A percentile compares a stretch with the other conserved stretches of the same genome.
Evolutionary conservation across 441 rosid genomes (phyloP).

Genomic region (Mallotus japonicus): DNA sequence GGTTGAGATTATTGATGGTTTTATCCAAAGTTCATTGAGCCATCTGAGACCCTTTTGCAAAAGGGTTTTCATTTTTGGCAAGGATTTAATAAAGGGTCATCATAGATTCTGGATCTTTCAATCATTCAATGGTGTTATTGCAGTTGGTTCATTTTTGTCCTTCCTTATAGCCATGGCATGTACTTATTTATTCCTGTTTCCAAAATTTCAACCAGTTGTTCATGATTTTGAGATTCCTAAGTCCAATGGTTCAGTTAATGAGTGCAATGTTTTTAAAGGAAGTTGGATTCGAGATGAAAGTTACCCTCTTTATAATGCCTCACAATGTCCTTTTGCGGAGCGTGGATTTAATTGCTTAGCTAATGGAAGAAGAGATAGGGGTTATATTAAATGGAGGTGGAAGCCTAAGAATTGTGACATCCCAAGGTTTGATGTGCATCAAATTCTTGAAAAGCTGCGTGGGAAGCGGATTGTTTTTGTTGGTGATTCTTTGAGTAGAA

Average conservation of each 20-base stretch:
- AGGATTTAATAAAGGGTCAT: constrained; percentile 32
- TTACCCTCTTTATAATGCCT: constrained; percentile 66
- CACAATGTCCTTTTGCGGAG: constrained; percentile 61
- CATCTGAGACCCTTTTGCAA: constrained; percentile 28
- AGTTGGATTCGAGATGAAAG: constrained; percentile 53
- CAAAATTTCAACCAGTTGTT: constrained; percentile 35
- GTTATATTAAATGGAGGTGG: constrained; percentile 63
- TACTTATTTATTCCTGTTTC: constrained; percentile 42
- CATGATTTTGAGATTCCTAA: constrained; percentile 27
- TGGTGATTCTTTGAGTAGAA: constrained; percentile 71
- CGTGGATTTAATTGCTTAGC: constrained; percentile 59
- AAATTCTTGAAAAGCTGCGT: constrained; percentile 47
- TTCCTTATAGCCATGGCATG: constrained; percentile 44
- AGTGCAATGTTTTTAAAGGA: constrained; percentile 55
- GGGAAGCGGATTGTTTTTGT: constrained; percentile 68
- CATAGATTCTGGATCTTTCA: constrained; percentile 37
- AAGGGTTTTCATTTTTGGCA: constrained; percentile 34
- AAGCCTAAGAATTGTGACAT: constrained; percentile 61
- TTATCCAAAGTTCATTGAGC: constrained; percentile 22
- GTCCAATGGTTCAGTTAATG: constrained; percentile 24
- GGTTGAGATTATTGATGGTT: constrained; percentile 26
- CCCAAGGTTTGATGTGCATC: constrained; percentile 46
- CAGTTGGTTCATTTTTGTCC: constrained; percentile 36
- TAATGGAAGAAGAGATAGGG: constrained; percentile 61
- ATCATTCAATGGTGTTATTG: constrained; percentile 37